phyloP scores from a whole-genome alignment of 192 early-diverging fungal species.

The Dimargaris verticillata region DNA sequence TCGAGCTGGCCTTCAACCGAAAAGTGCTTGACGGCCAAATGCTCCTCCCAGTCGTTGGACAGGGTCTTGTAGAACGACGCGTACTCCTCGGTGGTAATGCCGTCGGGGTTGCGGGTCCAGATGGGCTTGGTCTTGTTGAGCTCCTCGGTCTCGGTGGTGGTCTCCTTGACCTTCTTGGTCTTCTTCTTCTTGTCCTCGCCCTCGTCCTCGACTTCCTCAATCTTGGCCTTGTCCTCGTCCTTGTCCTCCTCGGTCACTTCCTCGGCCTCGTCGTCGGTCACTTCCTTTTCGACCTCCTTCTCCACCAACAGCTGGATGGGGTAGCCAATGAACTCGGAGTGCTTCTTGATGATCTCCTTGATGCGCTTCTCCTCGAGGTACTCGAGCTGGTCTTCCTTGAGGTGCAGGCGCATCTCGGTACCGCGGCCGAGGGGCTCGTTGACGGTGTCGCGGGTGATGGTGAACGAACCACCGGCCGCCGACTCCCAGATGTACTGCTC shows the following conservation, averaged over 20 bases:
- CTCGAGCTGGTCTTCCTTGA: conserved; percentile 98
- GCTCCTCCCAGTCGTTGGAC: conserved; percentile 99
- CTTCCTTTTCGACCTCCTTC: conserved; percentile 98
- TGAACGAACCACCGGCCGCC: conserved; percentile 50
- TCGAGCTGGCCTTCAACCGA: conserved; percentile 98
- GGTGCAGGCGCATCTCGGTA: conserved; percentile 83
- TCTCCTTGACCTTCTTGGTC: conserved; percentile 74
- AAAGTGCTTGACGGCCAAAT: conserved; percentile 95
- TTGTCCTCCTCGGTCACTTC: conserved; percentile 51
- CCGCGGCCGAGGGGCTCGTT: conserved; percentile 88
- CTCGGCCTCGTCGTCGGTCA: conserved; percentile 65
- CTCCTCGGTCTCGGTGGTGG: conserved; percentile 74
- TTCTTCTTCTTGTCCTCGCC: conserved; percentile 51
- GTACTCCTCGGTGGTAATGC: conserved; percentile 94
- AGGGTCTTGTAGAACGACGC: conserved; percentile 96
- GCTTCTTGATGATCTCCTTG: conserved; percentile 99
- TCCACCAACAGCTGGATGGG: conserved; percentile 90
- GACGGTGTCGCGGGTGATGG: conserved; percentile 83
- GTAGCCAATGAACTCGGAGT: conserved; percentile 99
- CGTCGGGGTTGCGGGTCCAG: conserved; percentile 98
- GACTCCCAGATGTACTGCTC: conserved; percentile 80
- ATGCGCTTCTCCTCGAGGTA: conserved; percentile 98
- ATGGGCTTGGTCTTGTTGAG: conserved; percentile 98
- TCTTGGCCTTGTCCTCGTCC: conserved; percentile 45
- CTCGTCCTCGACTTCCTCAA: conserved; percentile 32